Evolutionary conservation across 352 stramenopile genomes (phyloP).

Genomic region (Blastocystis sp.): DNA sequence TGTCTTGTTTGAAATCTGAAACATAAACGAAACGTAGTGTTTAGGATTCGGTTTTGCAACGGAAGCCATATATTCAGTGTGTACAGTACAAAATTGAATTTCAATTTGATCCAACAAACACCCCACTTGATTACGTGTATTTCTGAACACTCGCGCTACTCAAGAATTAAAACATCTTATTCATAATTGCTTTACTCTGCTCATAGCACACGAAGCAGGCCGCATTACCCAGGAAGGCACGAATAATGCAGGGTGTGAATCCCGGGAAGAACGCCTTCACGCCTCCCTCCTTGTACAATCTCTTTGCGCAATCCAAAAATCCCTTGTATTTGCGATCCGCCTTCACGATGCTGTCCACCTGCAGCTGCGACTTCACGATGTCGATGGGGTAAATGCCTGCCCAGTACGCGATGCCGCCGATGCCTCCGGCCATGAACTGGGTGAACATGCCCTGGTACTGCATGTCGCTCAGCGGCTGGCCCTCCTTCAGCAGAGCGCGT

Average conservation of each 20-base stretch:
- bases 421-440: constrained; percentile 59
- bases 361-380: constrained; percentile 56
- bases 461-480: constrained; percentile 53
- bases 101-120: too few species aligned
- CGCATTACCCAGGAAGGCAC: constrained; percentile 55
- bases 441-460: constrained; percentile 54
- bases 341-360: constrained; percentile 51
- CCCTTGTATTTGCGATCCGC: constrained; percentile 49
- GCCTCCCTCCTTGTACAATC: constrained; percentile 34
- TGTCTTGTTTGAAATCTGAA: not conserved
- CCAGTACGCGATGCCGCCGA: constrained; percentile 56
- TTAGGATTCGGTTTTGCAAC: not conserved
- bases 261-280: constrained; percentile 61
- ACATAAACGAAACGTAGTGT: not conserved
- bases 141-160: too few species aligned
- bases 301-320: constrained; percentile 53
- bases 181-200: constrained; percentile 58
- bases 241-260: constrained; percentile 61
- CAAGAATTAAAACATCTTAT: constrained; percentile 34
- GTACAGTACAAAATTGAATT: too few species aligned
- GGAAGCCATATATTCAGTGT: too few species aligned
- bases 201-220: constrained; percentile 61
- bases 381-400: constrained; percentile 55
- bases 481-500: constrained; percentile 55
- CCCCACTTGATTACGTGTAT: too few species aligned